Evolutionary conservation across 2,329 filamentous ascomycete species (phyloP), one percentile per base, ranked within the genome.

Genomic region (Talaromyces sp.): DNA sequence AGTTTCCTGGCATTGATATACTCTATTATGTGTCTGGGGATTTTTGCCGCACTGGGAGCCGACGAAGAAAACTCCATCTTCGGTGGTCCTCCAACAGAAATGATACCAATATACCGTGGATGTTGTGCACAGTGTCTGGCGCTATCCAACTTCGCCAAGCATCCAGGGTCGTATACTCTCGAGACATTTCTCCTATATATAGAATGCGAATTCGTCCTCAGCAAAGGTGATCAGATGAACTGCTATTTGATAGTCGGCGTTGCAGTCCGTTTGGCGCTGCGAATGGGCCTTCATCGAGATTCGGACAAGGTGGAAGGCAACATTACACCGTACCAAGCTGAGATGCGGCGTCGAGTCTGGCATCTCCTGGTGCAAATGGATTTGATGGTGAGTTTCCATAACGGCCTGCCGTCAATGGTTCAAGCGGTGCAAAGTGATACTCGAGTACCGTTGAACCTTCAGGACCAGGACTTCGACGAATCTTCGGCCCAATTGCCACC

Each of bases 241-340:
- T 57, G 55, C 38, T 57, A 57, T 31, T 31, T 57, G 55, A 35
- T 57, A 57, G 55, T 50, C 24, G 55, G 55, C 17, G 41, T 57
- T 57, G 55, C 55, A 31, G 55, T 57, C 19, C 55, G 55, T 35
- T 50, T 57, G 43, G 41, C 55, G 14, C 29, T 57, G 26, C 41
- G 55, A 51, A 57, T 57, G 41, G 55, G 55, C 26, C 41, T 57
- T 19, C 55, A 57, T 57, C 55, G 55, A 48, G 54, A 57, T 50
- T 46, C 54, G 41, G 26, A 50, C 24, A 57, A 50, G 10, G 41
- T 57, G 8, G 27, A 50, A 57, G 55, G 55, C 41, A 50, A 24
- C 8, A 57, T 57, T 35, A 57, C 41, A 50, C 27, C 55, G 5
- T 57, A 57, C 38, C 55, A 57, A 17, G 55, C 24, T 2, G 55